Conservation (phyloP, 768 basidiomycete species). For the Stropharia rugosoannulata region DNA sequence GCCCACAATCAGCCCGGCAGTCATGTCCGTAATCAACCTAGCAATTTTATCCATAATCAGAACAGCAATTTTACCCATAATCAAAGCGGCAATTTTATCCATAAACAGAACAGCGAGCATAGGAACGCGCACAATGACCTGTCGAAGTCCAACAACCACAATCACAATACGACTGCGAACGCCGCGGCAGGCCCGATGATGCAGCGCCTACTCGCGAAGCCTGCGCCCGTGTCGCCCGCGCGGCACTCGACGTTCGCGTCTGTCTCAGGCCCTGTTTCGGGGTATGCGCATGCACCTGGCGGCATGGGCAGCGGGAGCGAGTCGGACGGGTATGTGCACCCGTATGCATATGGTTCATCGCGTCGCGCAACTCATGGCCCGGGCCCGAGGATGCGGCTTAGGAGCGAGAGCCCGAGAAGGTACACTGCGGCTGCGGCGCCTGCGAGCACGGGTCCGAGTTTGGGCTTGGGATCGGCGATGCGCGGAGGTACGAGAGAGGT, state of each 20-base stretch:
- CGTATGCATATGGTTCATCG: background rate
- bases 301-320: constrained; percentile 14
- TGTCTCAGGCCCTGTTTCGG: too few species aligned
- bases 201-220: constrained; percentile 35
- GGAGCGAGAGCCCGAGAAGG: background rate
- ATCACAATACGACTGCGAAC: too few species aligned
- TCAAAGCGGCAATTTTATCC: too few species aligned
- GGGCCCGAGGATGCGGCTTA: background rate
- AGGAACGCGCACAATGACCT: background rate
- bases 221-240: constrained; percentile 17
- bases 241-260: background rate
- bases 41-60: too few species aligned
- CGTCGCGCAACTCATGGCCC: background rate
- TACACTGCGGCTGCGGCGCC: background rate
- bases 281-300: background rate
- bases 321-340: constrained; percentile 6
- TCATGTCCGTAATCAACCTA: too few species aligned
- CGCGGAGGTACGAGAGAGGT: background rate
- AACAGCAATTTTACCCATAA: too few species aligned
- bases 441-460: too few species aligned
- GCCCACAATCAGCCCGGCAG: too few species aligned
- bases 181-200: constrained; percentile 20
- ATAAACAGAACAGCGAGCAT: background rate
- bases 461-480: too few species aligned
- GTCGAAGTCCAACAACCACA: background rate